Base-by-base conservation (phyloP, 2,329 filamentous ascomycete genomes). In the Alternaria conjuncta region DNA sequence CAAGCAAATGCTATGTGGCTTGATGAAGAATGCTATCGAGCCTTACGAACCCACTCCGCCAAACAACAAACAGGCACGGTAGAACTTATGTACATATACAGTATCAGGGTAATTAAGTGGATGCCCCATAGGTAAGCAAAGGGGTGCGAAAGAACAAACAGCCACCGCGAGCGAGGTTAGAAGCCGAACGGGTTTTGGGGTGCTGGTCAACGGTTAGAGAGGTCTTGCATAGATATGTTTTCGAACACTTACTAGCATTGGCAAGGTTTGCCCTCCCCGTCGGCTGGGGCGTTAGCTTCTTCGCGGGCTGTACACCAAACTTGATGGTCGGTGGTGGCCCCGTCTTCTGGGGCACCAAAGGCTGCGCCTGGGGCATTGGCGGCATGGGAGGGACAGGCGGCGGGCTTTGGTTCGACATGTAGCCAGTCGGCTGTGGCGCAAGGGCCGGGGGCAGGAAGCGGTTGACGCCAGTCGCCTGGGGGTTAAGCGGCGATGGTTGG, bases 181-280 rank as follows among this genome's bases (percentile, higher is more conserved):
- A 91, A 92, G 44, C 89, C 89, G 78, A 92, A 92, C 2, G 89
- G 89, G 77, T 92, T 92, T 73, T 89, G 85, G 55, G 89, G 88
- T 62, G 89, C 89, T 91, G 45, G 84, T 87, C 15, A 28, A 13
- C 6, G 5, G 55, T 71, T 66, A 67, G 64, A 32, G 54, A n/a
- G 18, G 13, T 20, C 4, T 15, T 53, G 6, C 28, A n/a, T 30
- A 45, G 15, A 12, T 5, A n/a, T 9, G 45, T 20, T 13, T 5
- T 62, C 21, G 20, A 5, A n/a, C 13, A 94, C 95, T 91, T 90
- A 98, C 95, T 99, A 76, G 96, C 96, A 88, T 96, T 92, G 56
- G 92, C 87, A 71, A 99, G 86, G 79, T 98, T 97, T 60, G 96
- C 96, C 84, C 92, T 89, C 68, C 96, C 96, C 7, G 96, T 99